Evolutionary conservation across 768 basidiomycete species (phyloP).

Genomic region (Boletus edulis): DNA sequence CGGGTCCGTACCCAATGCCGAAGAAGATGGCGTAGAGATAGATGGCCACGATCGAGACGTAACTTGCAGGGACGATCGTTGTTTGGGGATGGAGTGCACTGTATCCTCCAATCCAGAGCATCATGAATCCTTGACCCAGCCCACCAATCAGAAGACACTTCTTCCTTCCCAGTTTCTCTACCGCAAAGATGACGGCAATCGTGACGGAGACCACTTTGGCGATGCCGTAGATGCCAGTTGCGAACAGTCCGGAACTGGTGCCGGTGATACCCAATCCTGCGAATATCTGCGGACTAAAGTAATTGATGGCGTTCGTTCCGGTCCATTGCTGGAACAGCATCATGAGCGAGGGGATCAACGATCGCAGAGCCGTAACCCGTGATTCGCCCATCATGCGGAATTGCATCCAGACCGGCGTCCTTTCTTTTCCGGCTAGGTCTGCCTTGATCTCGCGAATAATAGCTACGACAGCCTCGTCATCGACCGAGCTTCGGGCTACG

Average conservation of each 20-base stretch:
- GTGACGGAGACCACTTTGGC: slow-evolving; percentile 43
- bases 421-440: slow-evolving; percentile 45
- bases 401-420: slow-evolving; percentile 34
- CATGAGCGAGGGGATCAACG: slow-evolving; percentile 44
- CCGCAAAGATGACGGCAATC: slow-evolving; percentile 41
- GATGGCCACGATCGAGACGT: slow-evolving; percentile 38
- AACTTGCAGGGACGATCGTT: slow-evolving; percentile 31
- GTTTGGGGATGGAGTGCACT: slow-evolving; percentile 29
- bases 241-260: slow-evolving; percentile 42
- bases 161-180: slow-evolving; percentile 50
- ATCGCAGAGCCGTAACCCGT: slow-evolving; percentile 40
- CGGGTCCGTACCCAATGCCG: slow-evolving; percentile 32
- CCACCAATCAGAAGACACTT: slow-evolving; percentile 48
- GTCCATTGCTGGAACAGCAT: slow-evolving; percentile 52
- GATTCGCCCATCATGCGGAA: slow-evolving; percentile 45
- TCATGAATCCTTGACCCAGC: slow-evolving; percentile 41
- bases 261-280: slow-evolving; percentile 45
- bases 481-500: slow-evolving; percentile 27
- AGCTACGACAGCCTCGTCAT: slow-evolving; percentile 34
- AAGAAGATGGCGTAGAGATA: slow-evolving; percentile 40
- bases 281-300: slow-evolving; percentile 53
- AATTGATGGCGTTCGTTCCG: slow-evolving; percentile 55
- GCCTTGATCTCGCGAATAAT: slow-evolving; percentile 47
- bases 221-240: slow-evolving; percentile 44
- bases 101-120: slow-evolving; percentile 40